These are phyloP conservation scores for Termitomyces sp. DNA, from an alignment of 768 basidiomycete species.

Conservation along the genomic window DNA sequence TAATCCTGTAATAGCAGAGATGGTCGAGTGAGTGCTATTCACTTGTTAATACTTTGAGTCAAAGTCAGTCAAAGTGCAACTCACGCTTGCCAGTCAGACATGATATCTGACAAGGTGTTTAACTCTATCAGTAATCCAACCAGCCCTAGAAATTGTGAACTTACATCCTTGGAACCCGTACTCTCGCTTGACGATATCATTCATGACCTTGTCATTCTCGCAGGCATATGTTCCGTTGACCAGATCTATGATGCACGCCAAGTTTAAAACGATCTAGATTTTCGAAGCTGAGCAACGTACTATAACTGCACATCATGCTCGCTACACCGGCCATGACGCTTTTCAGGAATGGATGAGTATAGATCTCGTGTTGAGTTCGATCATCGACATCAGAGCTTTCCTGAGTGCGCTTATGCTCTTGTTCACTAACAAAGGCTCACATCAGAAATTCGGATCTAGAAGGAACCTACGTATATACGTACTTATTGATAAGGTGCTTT, in stretches of 20 bases:
- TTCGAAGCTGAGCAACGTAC: conserved; percentile 29
- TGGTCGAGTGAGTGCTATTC: conserved; percentile 52
- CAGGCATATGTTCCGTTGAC: conserved; percentile 74
- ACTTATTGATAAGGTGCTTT: conserved; percentile 82
- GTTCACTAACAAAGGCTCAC: conserved; percentile 43
- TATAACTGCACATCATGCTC: conserved; percentile 77
- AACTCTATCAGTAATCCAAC: neutral
- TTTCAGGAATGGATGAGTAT: conserved; percentile 65
- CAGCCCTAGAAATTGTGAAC: conserved; percentile 13
- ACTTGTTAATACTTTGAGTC: neutral
- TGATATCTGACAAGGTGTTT: conserved; percentile 38
- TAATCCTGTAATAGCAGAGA: conserved; percentile 56
- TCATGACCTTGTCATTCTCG: conserved; percentile 67
- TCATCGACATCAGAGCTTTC: conserved; percentile 74
- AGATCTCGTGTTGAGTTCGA: conserved; percentile 74
- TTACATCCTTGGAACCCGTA: conserved; percentile 74
- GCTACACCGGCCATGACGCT: conserved; percentile 74
- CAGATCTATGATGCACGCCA: conserved; percentile 41
- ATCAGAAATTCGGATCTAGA: neutral
- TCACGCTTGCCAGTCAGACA: conserved; percentile 74
- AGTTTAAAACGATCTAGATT: neutral
- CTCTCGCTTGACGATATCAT: conserved; percentile 73
- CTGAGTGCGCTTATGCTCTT: conserved; percentile 57
- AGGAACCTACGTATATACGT: conserved; percentile 17
- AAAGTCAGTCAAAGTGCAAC: conserved; percentile 11